Evolutionary conservation across 1,284 basidiomycete genomes (phyloP).

Genomic region (Boletus semigastroideus): DNA sequence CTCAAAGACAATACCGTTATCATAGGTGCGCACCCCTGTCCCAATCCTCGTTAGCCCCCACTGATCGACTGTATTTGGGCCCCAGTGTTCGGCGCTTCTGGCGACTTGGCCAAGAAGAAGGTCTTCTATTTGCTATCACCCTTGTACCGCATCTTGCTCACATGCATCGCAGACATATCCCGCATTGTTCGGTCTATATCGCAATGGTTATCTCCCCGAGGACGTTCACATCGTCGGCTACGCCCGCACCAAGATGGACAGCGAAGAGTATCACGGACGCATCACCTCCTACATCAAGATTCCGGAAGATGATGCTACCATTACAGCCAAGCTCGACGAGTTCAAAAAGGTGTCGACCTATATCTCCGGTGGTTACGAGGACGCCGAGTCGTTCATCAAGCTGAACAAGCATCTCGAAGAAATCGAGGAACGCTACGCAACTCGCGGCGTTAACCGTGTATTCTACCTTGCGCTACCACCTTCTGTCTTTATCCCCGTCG

Average conservation of each 20-base stretch:
- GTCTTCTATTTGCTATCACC: slow-evolving; percentile 39
- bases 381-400: slow-evolving; percentile 73
- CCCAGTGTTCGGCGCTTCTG: slow-evolving; percentile 92
- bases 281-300: slow-evolving; percentile 83
- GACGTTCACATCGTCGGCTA: slow-evolving; percentile 91
- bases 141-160: slow-evolving; percentile 15
- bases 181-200: slow-evolving; percentile 87
- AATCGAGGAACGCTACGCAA: slow-evolving; percentile 71
- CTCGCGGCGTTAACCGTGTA: slow-evolving; percentile 71
- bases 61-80: slow-evolving; percentile 15
- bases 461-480: slow-evolving; percentile 96
- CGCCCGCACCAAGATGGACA: slow-evolving; percentile 93
- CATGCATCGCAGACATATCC: slow-evolving; percentile 75
- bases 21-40: slow-evolving; percentile 58
- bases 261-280: slow-evolving; percentile 82
- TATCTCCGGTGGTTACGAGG: slow-evolving; percentile 86
- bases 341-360: slow-evolving; percentile 84
- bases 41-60: slow-evolving; percentile 5
- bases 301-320: slow-evolving; percentile 57
- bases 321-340: slow-evolving; percentile 65
- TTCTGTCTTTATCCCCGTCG: slow-evolving; percentile 88
- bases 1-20: slow-evolving; percentile 88
- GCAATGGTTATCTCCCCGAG: slow-evolving; percentile 76
- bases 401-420: slow-evolving; percentile 76
- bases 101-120: slow-evolving; percentile 99